A percentile compares a stretch with the other conserved stretches of the same genome.
Conservation (phyloP, 345 rosid species). For the Draba incana region DNA sequence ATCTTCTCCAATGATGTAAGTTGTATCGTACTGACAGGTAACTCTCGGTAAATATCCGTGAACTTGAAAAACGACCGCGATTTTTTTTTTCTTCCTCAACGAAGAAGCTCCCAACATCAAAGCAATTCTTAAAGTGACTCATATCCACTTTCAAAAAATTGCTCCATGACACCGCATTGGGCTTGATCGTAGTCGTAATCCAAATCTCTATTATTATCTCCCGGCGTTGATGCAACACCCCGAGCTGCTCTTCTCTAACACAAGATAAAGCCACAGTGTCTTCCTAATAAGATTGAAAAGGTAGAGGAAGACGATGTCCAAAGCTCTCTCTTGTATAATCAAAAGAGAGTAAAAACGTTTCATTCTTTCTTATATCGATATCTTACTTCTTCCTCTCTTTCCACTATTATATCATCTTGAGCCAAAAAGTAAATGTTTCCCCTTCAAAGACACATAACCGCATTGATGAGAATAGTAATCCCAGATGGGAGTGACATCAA, state of each 20-base stretch:
- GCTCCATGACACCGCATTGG: neutral
- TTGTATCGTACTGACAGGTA: neutral
- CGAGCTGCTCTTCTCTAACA: slow-evolving; percentile 3
- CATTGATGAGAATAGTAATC: neutral
- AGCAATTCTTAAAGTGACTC: neutral
- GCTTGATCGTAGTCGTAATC: neutral
- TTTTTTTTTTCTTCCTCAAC: slow-evolving; percentile 4
- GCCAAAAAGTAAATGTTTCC: neutral
- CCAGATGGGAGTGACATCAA: neutral
- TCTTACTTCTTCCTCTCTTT: no score
- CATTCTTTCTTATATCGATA: no score
- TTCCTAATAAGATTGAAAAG: neutral
- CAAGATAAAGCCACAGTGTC: neutral
- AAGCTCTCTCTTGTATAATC: slow-evolving; percentile 15
- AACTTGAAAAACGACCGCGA: neutral
- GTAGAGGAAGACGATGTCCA: slow-evolving; percentile 8
- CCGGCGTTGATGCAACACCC: neutral
- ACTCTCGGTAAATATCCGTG: neutral
- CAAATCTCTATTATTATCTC: neutral
- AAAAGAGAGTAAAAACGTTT: neutral
- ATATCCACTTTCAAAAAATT: neutral
- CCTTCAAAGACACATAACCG: neutral
- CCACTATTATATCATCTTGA: no score
- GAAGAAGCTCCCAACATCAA: neutral
- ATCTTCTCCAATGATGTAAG: neutral